Evolutionary conservation across 139 green algal species (phyloP).

Genomic region (Chlamydomonas sp.): DNA sequence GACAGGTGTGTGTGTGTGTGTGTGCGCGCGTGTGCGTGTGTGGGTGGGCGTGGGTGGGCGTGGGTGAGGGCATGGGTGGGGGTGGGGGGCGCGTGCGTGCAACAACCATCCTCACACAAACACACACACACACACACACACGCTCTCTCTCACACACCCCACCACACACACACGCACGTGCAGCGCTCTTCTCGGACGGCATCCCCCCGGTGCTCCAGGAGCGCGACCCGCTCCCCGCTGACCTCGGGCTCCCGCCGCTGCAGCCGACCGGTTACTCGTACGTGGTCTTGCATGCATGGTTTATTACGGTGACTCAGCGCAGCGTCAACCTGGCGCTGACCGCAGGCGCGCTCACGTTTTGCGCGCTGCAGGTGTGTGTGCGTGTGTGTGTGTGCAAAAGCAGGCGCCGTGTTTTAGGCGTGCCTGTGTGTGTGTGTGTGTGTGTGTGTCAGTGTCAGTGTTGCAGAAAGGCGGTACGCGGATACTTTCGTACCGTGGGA

Average conservation of each 20-base stretch:
- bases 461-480: too few relatives aligned
- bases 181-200: constrained; percentile 45
- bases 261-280: constrained; percentile 35
- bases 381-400: too few relatives aligned
- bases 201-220: constrained; percentile 51
- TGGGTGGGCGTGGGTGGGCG: background rate
- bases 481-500: too few relatives aligned
- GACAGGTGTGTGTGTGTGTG: constrained; percentile 19
- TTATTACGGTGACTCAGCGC: constrained; percentile 65
- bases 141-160: too few relatives aligned
- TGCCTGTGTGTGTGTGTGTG: too few relatives aligned
- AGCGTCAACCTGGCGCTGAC: constrained; percentile 64
- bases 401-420: too few relatives aligned
- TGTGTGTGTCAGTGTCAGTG: too few relatives aligned
- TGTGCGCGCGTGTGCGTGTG: background rate
- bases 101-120: too few relatives aligned
- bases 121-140: too few relatives aligned
- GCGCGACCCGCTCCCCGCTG: background rate
- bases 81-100: too few relatives aligned
- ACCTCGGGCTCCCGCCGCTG: constrained; percentile 27
- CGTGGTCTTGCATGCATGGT: constrained; percentile 56
- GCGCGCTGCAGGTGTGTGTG: constrained; percentile 39
- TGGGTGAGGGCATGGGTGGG: background rate
- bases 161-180: too few relatives aligned
- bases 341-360: constrained; percentile 59